Evolutionary conservation across 148 eudicot species (phyloP), one percentile per base, ranked within the genome.

Genomic region (Spergularia bocconei): DNA sequence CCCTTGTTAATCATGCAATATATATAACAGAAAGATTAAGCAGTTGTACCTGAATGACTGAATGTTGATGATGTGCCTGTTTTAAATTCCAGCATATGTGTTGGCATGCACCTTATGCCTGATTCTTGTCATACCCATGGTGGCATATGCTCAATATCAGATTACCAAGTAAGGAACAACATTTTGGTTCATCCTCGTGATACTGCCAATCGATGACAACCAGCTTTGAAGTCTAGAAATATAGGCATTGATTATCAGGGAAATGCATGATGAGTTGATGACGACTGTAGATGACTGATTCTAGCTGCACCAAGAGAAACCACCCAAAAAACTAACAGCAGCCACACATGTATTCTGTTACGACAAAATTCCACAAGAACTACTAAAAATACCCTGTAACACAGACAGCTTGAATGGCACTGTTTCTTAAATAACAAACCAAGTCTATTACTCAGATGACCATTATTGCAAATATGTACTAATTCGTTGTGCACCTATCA

Each of bases 31-130:
- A 56, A 69, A 6, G 50, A 6, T 14, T 39, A 14, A 38, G 41
- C 36, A 17, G 68, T 9, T 39, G 64, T 7, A 52, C 62, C 17
- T 72, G 57, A 66, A 77, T 53, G 69, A 54, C 17, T 72, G 57
- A 59, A 77, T 53, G 69, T 79, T 59, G 56, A 53, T 68, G 19
- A 10, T 23, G 39, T 62, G 36, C 56, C 41, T 75, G 63, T 68
- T 55, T 75, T 17, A 25, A 80, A 79, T 67, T 69, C 58, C 81
- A 78, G 81, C 79, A 16, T 3, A 78, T 71, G 36, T 68, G 78
- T 75, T 78, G 79, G 62, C 81, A 50, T 78, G 79, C 76, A n/a
- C 73, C 62, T 74, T 82, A 36, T 57, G 67, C 81, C 63, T 82
- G 66, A 63, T 78, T 51, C 60, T 82, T 64, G 82, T 63, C 41